phyloP scores from a whole-genome alignment of 495 filamentous ascomycete genomes.

The Venustampulla echinocandica region DNA sequence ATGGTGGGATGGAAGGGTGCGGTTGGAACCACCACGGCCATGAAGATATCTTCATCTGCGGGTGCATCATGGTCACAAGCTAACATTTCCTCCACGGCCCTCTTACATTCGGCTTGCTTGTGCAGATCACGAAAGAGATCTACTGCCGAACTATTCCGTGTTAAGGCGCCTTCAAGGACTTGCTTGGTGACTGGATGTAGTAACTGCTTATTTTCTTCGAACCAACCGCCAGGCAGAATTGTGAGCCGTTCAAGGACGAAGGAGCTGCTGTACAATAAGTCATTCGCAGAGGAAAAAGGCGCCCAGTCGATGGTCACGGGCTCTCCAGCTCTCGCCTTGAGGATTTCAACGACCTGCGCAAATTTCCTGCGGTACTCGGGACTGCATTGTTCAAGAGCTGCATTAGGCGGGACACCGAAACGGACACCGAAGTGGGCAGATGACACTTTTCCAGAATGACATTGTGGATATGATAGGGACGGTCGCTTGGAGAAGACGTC shows the following conservation, averaged over 20 bases:
- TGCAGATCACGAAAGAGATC: constrained; percentile 47
- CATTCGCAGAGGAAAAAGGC: constrained; percentile 45
- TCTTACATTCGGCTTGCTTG: constrained; percentile 33
- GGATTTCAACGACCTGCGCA: constrained; percentile 29
- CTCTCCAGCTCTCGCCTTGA: constrained; percentile 38
- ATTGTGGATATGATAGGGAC: neutral
- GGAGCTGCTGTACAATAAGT: constrained; percentile 47
- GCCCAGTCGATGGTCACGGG: constrained; percentile 42
- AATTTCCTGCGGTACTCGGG: constrained; percentile 37
- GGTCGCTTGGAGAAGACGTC: constrained; percentile 48
- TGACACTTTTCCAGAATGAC: neutral
- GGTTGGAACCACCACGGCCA: constrained; percentile 53
- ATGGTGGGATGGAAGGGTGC: constrained; percentile 50
- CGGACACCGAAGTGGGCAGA: constrained; percentile 31
- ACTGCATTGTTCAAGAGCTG: constrained; percentile 39
- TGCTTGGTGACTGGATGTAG: constrained; percentile 48
- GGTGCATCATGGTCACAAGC: constrained; percentile 10
- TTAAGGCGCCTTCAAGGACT: constrained; percentile 39
- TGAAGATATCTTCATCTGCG: constrained; percentile 32
- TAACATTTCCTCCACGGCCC: constrained; percentile 35
- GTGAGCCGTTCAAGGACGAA: constrained; percentile 48
- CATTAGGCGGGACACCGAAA: constrained; percentile 43
- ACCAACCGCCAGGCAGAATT: constrained; percentile 19
- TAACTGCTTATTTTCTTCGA: constrained; percentile 15
- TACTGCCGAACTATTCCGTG: constrained; percentile 37